Evolutionary conservation across 2,329 filamentous ascomycete species (phyloP), one percentile per base, ranked within the genome.

Genomic region (Dactylellina drechsleri): DNA sequence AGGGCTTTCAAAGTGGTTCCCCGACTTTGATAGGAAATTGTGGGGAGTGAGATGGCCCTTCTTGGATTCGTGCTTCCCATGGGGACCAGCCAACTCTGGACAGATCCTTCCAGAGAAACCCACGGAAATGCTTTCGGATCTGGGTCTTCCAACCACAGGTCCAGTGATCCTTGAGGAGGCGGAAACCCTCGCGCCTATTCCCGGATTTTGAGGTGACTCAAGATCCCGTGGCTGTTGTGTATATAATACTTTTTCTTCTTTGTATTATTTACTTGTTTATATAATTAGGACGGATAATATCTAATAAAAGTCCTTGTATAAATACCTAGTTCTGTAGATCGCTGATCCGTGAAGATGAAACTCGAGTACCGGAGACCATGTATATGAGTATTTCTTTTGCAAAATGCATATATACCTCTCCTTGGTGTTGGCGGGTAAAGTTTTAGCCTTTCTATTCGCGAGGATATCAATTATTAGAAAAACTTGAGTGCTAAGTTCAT

Each of bases 11-110:
- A 43, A 23, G 0, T 53, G 62, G 3, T 23, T 68, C 5, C 52
- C 71, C 10, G 61, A 59, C 53, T 57, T 65, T 31, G 53, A 75
- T 47, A 54, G 61, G 41, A 75, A 68, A 45, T 43, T 75, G 2
- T 75, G 64, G 64, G 71, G 71, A 20, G 52, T 67, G 15, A 23
- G 52, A 43, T 75, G 52, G 58, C 71, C 71, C 15, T 64, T 75
- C 58, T 45, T 43, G 13, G 71, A 75, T 4, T 5, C 52, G 1
- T 75, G 71, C 64, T 53, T 68, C 58, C 64, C 71, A 16, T 50
- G 58, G 28, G 47, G 40, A 58, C n/a, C 31, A n/a, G 15, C 36
- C n/a, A 6, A 23, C 15, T 23, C 50, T 12, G 47, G 20, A 16
- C 65, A 31, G 12, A 58, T 67, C 7, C 18, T 68, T 2, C 65